These are phyloP conservation scores for Russula griseocarnosa DNA, from an alignment of 768 basidiomycete species.

Conservation along the genomic window DNA sequence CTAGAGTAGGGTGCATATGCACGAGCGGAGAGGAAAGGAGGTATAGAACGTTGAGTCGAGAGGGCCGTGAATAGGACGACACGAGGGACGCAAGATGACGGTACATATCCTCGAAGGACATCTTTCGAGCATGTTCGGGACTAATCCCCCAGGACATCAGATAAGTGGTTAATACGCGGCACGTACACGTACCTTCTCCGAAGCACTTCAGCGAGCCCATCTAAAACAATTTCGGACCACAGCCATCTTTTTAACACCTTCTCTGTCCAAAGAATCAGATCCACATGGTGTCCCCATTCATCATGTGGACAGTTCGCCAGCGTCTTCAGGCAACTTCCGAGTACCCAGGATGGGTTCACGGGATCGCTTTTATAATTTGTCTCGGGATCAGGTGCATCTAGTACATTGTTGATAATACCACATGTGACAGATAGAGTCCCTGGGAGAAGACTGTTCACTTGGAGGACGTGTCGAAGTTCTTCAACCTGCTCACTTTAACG, in stretches of 20 bases:
- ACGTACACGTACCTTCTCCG: slow-evolving; percentile 43
- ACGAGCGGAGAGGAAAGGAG: slow-evolving; percentile 56
- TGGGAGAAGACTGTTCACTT: slow-evolving; percentile 51
- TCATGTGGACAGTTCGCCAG: slow-evolving; percentile 43
- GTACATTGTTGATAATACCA: slow-evolving; percentile 42
- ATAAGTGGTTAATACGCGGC: not conserved
- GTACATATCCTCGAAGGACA: slow-evolving; percentile 49
- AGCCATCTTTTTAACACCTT: slow-evolving; percentile 49
- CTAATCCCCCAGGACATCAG: slow-evolving; percentile 23
- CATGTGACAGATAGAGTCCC: slow-evolving; percentile 42
- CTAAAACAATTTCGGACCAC: slow-evolving; percentile 54
- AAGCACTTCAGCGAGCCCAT: slow-evolving; percentile 49
- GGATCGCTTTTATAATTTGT: slow-evolving; percentile 35
- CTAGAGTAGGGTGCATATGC: slow-evolving; percentile 40
- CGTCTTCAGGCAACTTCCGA: slow-evolving; percentile 56
- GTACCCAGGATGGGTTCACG: slow-evolving; percentile 49
- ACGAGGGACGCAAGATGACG: slow-evolving; percentile 49
- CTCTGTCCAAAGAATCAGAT: slow-evolving; percentile 49
- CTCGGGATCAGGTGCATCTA: slow-evolving; percentile 34
- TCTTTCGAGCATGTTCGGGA: slow-evolving; percentile 8
- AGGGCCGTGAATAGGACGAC: slow-evolving; percentile 64
- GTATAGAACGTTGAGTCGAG: slow-evolving; percentile 62
- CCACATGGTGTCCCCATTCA: slow-evolving; percentile 48
- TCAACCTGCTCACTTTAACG: slow-evolving; percentile 37
- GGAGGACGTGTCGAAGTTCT: slow-evolving; percentile 53